Base-by-base conservation (phyloP, 2,329 filamentous ascomycete genomes). In the Elsinoe batatas region DNA sequence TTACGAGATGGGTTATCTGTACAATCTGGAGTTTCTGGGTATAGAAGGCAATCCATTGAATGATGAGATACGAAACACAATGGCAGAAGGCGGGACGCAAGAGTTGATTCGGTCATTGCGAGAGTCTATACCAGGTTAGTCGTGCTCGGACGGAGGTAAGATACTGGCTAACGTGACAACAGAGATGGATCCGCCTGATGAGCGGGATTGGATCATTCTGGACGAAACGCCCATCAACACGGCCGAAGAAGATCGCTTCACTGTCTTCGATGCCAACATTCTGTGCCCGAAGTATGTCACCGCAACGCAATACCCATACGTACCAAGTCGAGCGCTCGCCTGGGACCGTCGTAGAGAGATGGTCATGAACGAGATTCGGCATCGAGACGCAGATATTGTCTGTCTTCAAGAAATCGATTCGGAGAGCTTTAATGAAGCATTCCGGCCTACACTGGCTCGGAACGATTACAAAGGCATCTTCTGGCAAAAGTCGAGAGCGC, bases 251-350 rank as follows among this genome's bases (percentile, higher is more conserved):
- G 69, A 96, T 65, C 85, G 82, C 54, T 82, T 97, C 68, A 88
- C 87, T 57, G 84, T 95, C 7, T 78, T 97, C 59, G 94, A 88
- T 18, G 96, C 93, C 83, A 98, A 98, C 69, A 95, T 91, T 46
- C 79, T 98, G 10, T 96, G 91, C 71, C 90, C 96, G 71, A 88
- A 90, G 65, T 95, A 93, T 64, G 91, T 91, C 3, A 96, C 91
- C 0, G 78, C 83, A 55, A 79, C 83, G 55, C 82, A 88, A 59
- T 97, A 96, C 68, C 91, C 91, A 42, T 97, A 97, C 69, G 91
- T 90, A 0, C 88, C 93, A 2, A 85, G 84, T 13, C 80, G 80
- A 56, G 89, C 89, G 7, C 76, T 98, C 20, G 77, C 81, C 26
- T 98, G 93, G 93, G 86, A 93, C 36, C 90, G 88, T 65, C 84